A percentile compares a stretch with the other conserved stretches of the same genome.
Evolutionary conservation across 2,329 filamentous ascomycete species (phyloP).

Genomic region (Rugonectria rugulosa): DNA sequence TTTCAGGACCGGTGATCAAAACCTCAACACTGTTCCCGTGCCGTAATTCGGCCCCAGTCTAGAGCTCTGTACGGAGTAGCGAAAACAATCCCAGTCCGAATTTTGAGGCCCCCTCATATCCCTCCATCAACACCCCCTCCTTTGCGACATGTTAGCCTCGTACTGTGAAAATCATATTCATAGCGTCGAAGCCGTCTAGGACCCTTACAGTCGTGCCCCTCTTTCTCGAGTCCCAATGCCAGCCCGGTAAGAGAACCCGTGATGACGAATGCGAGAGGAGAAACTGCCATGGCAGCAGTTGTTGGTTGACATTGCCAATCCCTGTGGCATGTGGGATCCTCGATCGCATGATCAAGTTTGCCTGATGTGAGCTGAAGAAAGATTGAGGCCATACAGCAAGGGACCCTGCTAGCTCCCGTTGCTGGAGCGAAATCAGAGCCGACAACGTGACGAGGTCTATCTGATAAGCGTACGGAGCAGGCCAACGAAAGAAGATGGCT

Average conservation of each 20-base stretch:
- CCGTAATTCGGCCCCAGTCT: conserved; percentile 31
- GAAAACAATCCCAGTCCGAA: conserved; percentile 13
- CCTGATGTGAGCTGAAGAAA: conserved; percentile 19
- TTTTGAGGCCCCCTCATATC: conserved; percentile 15
- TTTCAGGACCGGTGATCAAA: conserved; percentile 21
- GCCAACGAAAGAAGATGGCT: conserved; percentile 22
- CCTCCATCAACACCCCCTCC: conserved; percentile 18
- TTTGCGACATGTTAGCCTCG: conserved; percentile 10
- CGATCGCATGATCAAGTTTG: conserved; percentile 19
- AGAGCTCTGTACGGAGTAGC: conserved; percentile 18
- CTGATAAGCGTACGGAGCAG: conserved; percentile 29
- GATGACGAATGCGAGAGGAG: conserved; percentile 12
- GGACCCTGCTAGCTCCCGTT: conserved; percentile 30
- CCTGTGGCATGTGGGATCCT: conserved; percentile 10
- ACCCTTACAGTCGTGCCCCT: conserved; percentile 5
- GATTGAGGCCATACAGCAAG: conserved; percentile 31
- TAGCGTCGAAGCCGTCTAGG: conserved; percentile 16
- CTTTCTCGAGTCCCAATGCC: conserved; percentile 8
- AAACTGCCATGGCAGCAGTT: background rate
- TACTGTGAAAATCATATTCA: conserved; percentile 19
- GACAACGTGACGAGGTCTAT: conserved; percentile 24
- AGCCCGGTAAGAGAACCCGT: conserved; percentile 9
- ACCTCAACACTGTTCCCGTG: conserved; percentile 15
- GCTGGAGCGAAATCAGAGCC: conserved; percentile 22
- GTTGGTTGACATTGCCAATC: conserved; percentile 5